Conservation (phyloP, 768 basidiomycete genomes). For the Russula griseocarnosa region DNA sequence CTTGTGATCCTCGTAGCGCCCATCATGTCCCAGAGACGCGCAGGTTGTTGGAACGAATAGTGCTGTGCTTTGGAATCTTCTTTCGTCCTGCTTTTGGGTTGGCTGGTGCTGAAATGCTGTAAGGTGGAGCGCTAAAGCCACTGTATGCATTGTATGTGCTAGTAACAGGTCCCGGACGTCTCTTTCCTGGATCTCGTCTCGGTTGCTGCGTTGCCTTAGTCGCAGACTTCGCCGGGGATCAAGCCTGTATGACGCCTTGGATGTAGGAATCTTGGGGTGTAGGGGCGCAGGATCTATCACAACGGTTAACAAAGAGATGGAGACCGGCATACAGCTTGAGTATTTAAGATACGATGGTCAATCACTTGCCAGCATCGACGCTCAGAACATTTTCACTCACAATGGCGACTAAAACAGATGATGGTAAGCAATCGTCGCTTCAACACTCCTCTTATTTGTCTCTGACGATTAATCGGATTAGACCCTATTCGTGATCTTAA, state of each 20-base stretch:
- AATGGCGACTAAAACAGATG: not conserved
- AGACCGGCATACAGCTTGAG: not conserved
- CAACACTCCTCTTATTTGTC: not conserved
- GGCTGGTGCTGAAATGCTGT: not conserved
- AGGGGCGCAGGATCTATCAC: not conserved
- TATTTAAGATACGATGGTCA: not conserved
- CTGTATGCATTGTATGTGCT: not conserved
- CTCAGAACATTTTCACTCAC: not conserved
- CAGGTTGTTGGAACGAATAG: not conserved
- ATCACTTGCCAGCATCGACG: not conserved
- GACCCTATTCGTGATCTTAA: slow-evolving; percentile 16
- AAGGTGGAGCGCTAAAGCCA: not conserved
- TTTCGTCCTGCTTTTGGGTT: not conserved
- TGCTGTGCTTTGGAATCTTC: not conserved
- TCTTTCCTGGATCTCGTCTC: not conserved
- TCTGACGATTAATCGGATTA: slow-evolving; percentile 1
- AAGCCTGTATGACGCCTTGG: not conserved
- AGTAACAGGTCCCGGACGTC: not conserved
- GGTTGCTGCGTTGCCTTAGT: not conserved
- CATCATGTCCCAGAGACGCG: not conserved
- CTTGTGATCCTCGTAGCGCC: not conserved
- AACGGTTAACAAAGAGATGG: not conserved
- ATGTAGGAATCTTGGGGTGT: slow-evolving; percentile 13
- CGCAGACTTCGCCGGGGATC: not conserved
- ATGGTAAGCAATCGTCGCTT: not conserved